Evolutionary conservation across 192 early-diverging fungal species (phyloP).

Genomic region (Lunasporangiospora selenospora): DNA sequence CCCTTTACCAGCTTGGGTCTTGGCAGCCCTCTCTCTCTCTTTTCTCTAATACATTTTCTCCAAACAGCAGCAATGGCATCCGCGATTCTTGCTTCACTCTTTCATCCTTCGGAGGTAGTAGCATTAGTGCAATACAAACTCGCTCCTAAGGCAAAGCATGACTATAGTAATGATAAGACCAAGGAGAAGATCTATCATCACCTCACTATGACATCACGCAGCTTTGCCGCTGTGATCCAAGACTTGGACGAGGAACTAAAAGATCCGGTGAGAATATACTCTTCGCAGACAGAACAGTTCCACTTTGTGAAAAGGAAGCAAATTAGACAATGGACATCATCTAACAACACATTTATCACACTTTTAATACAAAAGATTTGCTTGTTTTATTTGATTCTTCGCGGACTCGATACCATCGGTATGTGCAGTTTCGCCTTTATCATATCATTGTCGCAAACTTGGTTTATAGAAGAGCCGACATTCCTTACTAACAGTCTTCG

Average conservation of each 20-base stretch:
- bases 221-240: conserved; percentile 96
- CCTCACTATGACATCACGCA: conserved; percentile 93
- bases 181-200: conserved; percentile 88
- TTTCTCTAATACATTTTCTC: neutral
- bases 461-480: too few species aligned
- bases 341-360: conserved; percentile 53
- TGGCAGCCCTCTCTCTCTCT: neutral
- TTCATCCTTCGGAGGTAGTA: conserved; percentile 86
- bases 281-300: too few species aligned
- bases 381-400: conserved; percentile 94
- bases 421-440: too few species aligned
- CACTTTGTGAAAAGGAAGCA: too few species aligned
- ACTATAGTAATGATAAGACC: conserved; percentile 53
- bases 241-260: conserved; percentile 79
- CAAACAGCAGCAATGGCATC: conserved; percentile 50
- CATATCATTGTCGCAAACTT: too few species aligned
- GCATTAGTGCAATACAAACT: conserved; percentile 78
- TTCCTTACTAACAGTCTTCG: neutral
- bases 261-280: conserved; percentile 70
- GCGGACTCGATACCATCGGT: conserved; percentile 95
- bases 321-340: too few species aligned
- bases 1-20: too few species aligned
- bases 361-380: conserved; percentile 69
- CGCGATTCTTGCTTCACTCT: conserved; percentile 69
- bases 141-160: conserved; percentile 56